Percentiles rank a stretch among this genome's conserved stretches.
These are phyloP conservation scores for Rhizophagus prolifer DNA, from an alignment of 192 early-diverging fungal genomes.

Conservation along the genomic window DNA sequence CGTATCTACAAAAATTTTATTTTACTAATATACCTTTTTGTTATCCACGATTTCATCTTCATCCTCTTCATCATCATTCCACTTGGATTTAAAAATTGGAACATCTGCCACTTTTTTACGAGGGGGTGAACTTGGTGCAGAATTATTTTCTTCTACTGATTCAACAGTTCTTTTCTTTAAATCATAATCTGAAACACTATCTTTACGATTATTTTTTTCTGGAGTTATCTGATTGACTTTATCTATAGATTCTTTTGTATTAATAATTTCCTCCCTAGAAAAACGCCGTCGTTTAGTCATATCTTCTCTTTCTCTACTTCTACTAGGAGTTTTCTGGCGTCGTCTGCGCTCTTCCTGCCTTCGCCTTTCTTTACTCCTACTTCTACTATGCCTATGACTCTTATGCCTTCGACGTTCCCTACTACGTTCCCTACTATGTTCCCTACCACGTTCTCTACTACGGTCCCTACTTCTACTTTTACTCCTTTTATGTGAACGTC, in stretches of 20 bases:
- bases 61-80: conserved; percentile 30
- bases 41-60: not conserved
- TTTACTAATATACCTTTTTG: not conserved
- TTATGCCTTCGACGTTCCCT: conserved; percentile 19
- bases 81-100: conserved; percentile 29
- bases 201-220: not conserved
- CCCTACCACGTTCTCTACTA: conserved; percentile 13
- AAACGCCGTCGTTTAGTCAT: conserved; percentile 7
- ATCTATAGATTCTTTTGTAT: not conserved
- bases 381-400: conserved; percentile 12
- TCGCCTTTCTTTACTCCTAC: conserved; percentile 21
- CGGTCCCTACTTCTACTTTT: conserved; percentile 13
- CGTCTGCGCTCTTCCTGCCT: conserved; percentile 15
- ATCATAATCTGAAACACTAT: not conserved
- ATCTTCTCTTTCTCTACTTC: conserved; percentile 4
- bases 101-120: conserved; percentile 15
- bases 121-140: conserved; percentile 7
- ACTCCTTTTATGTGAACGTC: conserved; percentile 27
- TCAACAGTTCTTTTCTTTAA: conserved; percentile 10
- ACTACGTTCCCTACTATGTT: conserved; percentile 2
- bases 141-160: not conserved
- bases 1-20: not conserved
- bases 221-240: not conserved
- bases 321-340: conserved; percentile 18
- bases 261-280: conserved; percentile 8